These are phyloP conservation scores for Vanderwaltozyma polyspora DNA, from an alignment of 805 yeast species.

Conservation along the genomic window DNA sequence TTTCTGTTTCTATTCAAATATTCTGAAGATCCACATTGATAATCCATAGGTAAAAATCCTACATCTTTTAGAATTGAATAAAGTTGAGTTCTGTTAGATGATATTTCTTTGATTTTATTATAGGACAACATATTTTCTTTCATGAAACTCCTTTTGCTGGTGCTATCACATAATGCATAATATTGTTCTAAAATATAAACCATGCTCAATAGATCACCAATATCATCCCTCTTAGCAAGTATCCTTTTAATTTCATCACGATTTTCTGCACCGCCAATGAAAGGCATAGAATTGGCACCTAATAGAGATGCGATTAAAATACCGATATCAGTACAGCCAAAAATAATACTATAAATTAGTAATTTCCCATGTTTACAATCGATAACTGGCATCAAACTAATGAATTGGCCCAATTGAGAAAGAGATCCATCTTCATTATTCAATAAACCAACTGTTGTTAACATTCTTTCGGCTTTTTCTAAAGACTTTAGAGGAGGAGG, in stretches of 20 bases:
- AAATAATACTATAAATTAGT: conserved; percentile 65
- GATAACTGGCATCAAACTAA: conserved; percentile 70
- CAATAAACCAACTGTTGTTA: conserved; percentile 68
- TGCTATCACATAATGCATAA: conserved; percentile 18
- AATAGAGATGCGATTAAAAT: conserved; percentile 72
- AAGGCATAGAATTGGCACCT: conserved; percentile 59
- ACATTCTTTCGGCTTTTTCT: conserved; percentile 31
- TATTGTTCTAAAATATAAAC: conserved; percentile 50
- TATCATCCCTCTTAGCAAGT: conserved; percentile 19
- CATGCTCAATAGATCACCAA: conserved; percentile 70
- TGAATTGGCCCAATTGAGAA: conserved; percentile 68
- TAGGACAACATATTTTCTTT: conserved; percentile 50
- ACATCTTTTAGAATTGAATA: conserved; percentile 60
- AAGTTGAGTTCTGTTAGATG: conserved; percentile 60
- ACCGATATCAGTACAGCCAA: conserved; percentile 69
- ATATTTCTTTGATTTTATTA: conserved; percentile 56
- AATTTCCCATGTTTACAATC: conserved; percentile 81
- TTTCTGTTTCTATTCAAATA: conserved; percentile 40
- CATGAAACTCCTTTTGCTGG: conserved; percentile 34
- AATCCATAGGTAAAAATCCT: conserved; percentile 58
- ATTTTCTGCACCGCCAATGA: conserved; percentile 48
- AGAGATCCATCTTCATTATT: conserved; percentile 33
- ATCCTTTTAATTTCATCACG: conserved; percentile 51
- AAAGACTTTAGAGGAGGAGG: conserved; percentile 47
- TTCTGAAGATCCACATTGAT: conserved; percentile 22